Evolutionary conservation across 1,284 basidiomycete species (phyloP), one percentile per base, ranked within the genome.

Genomic region (Singerocomus rubriflavus): DNA sequence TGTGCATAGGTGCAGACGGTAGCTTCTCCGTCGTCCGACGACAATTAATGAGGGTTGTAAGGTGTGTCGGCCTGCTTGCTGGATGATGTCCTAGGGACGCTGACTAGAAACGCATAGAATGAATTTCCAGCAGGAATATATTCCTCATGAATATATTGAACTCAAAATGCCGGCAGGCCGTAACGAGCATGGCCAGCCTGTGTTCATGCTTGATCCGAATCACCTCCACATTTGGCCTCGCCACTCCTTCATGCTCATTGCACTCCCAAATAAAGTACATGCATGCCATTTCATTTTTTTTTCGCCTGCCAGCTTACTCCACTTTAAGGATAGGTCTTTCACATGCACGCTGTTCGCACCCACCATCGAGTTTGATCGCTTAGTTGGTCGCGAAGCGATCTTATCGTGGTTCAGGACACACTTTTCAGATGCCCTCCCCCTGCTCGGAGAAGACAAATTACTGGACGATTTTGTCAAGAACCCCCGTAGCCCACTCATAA

Each of bases 161-260:
- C 81, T 99, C 48, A 92, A 88, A 73, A 94, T 99, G 81, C 92
- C 93, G 57, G 79, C 94, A 62, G 88, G 88, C 52, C 71, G 76
- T 51, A 78, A 81, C 61, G 71, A 65, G 62, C 71, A 78, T 59
- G 89, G 82, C 58, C 74, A 82, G 53, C 69, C 81, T 52, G 76
- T 72, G 27, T 99, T 91, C 74, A 76, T 84, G 45, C 84, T 99
- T 70, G 93, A 97, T 77, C 89, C 91, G 57, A 88, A 92, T 71
- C 92, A 98, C 72, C 84, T 99, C 57, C 97, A 99, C 75, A 98
- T 99, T 66, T 99, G 96, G 96, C 97, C 96, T 52, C 85, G 94
- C 65, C 91, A 95, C 71, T 90, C 92, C 45, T 98, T 98, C 77
- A 99, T 99, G 96, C 82, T 99, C 62, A 98, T 99, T 64, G 97